Base-by-base conservation (phyloP, 306 rosid genomes). In the Arachis stenosperma region DNA sequence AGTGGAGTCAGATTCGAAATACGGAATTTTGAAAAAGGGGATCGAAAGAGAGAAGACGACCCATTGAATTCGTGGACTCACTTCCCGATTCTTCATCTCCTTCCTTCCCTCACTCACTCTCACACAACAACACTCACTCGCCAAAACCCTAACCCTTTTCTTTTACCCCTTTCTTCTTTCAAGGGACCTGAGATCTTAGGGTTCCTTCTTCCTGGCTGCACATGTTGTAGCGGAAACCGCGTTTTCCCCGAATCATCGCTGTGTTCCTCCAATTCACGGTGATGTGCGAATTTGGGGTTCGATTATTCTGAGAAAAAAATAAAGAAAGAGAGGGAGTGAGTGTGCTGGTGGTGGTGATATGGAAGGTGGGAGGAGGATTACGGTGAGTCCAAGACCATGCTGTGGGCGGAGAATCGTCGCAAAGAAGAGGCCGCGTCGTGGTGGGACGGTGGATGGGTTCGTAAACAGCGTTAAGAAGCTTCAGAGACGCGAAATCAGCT, bases 381-480 rank as follows among this genome's bases (percentile, higher is more conserved):
- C 90, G 57, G 90, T 81, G 84, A 86, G 88, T 41, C 90, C 90
- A 9, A 62, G 90, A 41, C 90, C 90, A 54, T 83, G 90, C 57
- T 72, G 84, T 57, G 86, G 90, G 37, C 72, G 88, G 14, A 79
- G 90, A 64, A 72, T 86, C 7, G 68, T 83, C 12, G 88, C 90
- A 5, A 86, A 81, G 79, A 86, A 81, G 87, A 82, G 77, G 67
- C 82, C 79, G 9, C 88, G 87, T 59, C 83, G 83, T 0, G 81
- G 83, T 11, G 74, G 81, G 0, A 75, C 82, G 1, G 78, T 73
- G 4, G 90, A 83, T 69, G 88, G 88, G 7, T 86, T 83, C 61
- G 90, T 83, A 9, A 86, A 86, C 79, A 86, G 90, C 53, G 90
- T 86, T 7, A 86, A 86, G 71, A 86, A 86, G 76, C 88, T 86